Evolutionary conservation across 495 filamentous ascomycete genomes (phyloP).

Genomic region (Amorphotheca resinae): DNA sequence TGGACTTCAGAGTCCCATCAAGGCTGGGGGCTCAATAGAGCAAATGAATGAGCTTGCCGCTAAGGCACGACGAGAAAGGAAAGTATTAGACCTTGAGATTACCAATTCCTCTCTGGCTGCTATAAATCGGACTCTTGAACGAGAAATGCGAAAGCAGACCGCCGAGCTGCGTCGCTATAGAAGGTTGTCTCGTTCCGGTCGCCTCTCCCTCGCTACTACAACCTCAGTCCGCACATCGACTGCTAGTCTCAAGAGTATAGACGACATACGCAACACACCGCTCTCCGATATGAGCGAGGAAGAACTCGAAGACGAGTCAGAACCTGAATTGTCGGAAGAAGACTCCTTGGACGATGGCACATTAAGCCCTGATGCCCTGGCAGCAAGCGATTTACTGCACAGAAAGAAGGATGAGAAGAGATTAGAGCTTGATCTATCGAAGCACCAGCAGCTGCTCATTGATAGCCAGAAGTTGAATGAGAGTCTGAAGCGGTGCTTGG

Average conservation of each 20-base stretch:
- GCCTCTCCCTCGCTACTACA: slow-evolving; percentile 41
- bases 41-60: slow-evolving; percentile 54
- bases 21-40: slow-evolving; percentile 32
- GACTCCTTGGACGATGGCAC: slow-evolving; percentile 30
- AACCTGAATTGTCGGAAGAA: slow-evolving; percentile 9
- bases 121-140: slow-evolving; percentile 90
- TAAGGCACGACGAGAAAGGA: slow-evolving; percentile 81
- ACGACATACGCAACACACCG: slow-evolving; percentile 18
- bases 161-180: slow-evolving; percentile 75
- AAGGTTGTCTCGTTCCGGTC: slow-evolving; percentile 65
- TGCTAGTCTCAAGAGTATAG: slow-evolving; percentile 8
- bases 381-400: slow-evolving; percentile 30
- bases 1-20: slow-evolving; percentile 38
- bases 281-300: slow-evolving; percentile 43
- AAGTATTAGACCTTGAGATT: slow-evolving; percentile 95
- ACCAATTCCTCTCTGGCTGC: slow-evolving; percentile 91
- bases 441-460: slow-evolving; percentile 75
- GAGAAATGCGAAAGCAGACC: slow-evolving; percentile 82
- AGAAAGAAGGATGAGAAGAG: slow-evolving; percentile 60
- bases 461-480: slow-evolving; percentile 92
- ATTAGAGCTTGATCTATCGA: slow-evolving; percentile 68
- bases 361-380: slow-evolving; percentile 32
- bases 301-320: slow-evolving; percentile 27
- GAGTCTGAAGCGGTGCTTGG: slow-evolving; percentile 75
- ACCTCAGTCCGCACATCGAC: slow-evolving; percentile 11